Evolutionary conservation across 225 moss, liverwort and hornwort genomes (phyloP).

Genomic region (Thuidium tamariscinum): DNA sequence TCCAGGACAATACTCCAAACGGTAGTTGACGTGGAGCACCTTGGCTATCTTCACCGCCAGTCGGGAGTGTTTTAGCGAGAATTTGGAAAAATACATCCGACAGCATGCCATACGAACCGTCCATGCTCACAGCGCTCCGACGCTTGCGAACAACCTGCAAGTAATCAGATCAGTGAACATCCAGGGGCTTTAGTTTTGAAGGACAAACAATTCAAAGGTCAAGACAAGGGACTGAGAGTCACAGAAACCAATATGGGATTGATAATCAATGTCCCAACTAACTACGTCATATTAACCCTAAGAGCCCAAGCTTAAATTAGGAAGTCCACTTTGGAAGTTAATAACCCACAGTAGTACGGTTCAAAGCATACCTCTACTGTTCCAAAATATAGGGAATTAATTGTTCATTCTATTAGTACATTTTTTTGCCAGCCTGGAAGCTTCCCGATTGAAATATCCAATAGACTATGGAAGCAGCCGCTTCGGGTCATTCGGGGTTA

Average conservation of each 20-base stretch:
- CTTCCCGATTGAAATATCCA: background rate
- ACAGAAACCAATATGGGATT: background rate
- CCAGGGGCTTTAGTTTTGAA: background rate
- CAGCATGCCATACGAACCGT: constrained; percentile 49
- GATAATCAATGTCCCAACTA: background rate
- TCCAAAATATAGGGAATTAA: background rate
- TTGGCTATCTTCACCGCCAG: constrained; percentile 28
- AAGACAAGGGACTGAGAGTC: background rate
- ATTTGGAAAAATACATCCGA: constrained; percentile 61
- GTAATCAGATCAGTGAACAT: background rate
- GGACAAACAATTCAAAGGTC: background rate
- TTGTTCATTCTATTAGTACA: background rate
- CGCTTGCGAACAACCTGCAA: constrained; percentile 63
- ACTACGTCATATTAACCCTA: background rate
- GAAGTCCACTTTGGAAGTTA: background rate
- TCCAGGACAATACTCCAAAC: constrained; percentile 57
- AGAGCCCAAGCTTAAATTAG: background rate
- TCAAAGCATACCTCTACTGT: background rate
- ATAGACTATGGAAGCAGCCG: background rate
- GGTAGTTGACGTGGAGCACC: constrained; percentile 66
- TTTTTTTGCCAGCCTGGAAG: background rate
- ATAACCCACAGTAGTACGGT: background rate
- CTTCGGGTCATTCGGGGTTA: background rate
- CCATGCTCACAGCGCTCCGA: constrained; percentile 79
- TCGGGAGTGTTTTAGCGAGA: constrained; percentile 49